Conservation (phyloP, 805 yeast genomes). For the Ogataea salicorniae region DNA sequence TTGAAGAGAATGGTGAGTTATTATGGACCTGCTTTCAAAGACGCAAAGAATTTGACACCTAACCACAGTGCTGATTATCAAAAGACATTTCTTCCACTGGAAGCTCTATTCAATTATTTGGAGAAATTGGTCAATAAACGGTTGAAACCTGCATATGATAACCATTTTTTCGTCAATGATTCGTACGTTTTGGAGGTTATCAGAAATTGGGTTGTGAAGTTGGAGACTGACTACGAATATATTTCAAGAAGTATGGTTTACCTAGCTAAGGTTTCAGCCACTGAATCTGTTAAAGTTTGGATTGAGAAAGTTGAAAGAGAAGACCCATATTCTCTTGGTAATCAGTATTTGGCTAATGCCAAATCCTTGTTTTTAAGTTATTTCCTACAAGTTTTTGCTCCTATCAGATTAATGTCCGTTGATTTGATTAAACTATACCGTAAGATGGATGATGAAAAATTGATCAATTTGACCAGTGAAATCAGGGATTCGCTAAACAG, state of each 20-base stretch:
- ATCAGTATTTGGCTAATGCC: slow-evolving; percentile 24
- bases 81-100: slow-evolving; percentile 26
- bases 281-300: slow-evolving; percentile 23
- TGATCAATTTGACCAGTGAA: slow-evolving; percentile 12
- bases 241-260: slow-evolving; percentile 28
- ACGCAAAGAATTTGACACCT: slow-evolving; percentile 14
- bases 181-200: slow-evolving; percentile 20
- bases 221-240: slow-evolving; percentile 22
- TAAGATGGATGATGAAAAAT: slow-evolving; percentile 12
- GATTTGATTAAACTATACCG: slow-evolving; percentile 22
- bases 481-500: slow-evolving; percentile 14
- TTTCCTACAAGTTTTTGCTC: slow-evolving; percentile 27
- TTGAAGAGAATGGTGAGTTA: slow-evolving; percentile 23
- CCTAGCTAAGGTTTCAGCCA: slow-evolving; percentile 24
- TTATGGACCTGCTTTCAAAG: slow-evolving; percentile 25
- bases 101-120: slow-evolving; percentile 20
- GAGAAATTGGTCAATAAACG: slow-evolving; percentile 21
- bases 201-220: slow-evolving; percentile 23
- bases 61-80: slow-evolving; percentile 19
- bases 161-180: slow-evolving; percentile 26
- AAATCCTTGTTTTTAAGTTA: slow-evolving; percentile 28
- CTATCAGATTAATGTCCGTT: slow-evolving; percentile 22
- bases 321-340: slow-evolving; percentile 16
- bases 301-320: slow-evolving; percentile 15
- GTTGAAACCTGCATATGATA: slow-evolving; percentile 26